These are phyloP conservation scores for Alternaria postmessia DNA, from an alignment of 2,329 filamentous ascomycete species.

Conservation along the genomic window DNA sequence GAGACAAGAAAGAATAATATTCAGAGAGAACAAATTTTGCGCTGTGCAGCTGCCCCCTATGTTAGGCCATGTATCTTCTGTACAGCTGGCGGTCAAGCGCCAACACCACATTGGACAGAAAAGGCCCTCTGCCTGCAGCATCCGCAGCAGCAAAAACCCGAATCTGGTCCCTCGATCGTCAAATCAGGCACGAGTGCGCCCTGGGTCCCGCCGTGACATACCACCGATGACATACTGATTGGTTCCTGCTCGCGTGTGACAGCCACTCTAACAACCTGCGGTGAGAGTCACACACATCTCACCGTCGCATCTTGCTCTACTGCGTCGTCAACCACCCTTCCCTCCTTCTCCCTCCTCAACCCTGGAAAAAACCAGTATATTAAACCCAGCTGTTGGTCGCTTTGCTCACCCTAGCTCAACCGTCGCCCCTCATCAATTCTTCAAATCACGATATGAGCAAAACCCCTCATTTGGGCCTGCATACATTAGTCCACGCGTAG, in stretches of 20 bases:
- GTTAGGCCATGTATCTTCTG: constrained; percentile 17
- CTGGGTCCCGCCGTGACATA: constrained; percentile 27
- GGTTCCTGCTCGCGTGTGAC: constrained; percentile 25
- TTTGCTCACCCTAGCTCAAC: not conserved
- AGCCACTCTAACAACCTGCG: constrained; percentile 36
- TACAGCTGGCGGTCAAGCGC: constrained; percentile 41
- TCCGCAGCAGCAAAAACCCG: constrained; percentile 28
- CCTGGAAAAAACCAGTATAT: not conserved
- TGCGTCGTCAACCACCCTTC: constrained; percentile 2
- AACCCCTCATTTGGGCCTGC: constrained; percentile 35
- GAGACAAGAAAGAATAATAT: constrained; percentile 14
- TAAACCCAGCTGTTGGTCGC: not conserved
- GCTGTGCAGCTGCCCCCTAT: constrained; percentile 27
- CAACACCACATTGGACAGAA: constrained; percentile 13
- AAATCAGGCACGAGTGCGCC: constrained; percentile 28
- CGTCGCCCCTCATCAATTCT: constrained; percentile 14
- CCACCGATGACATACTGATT: constrained; percentile 26
- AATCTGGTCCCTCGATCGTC: constrained; percentile 21
- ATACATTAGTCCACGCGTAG: constrained; percentile 35
- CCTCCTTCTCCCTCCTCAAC: not conserved
- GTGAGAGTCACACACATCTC: constrained; percentile 33
- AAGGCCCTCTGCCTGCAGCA: constrained; percentile 26
- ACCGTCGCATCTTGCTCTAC: constrained; percentile 17
- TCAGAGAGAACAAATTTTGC: constrained; percentile 13
- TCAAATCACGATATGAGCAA: constrained; percentile 7